Evolutionary conservation across 2,329 filamentous ascomycete species (phyloP).

Genomic region (Lomentospora prolificans): DNA sequence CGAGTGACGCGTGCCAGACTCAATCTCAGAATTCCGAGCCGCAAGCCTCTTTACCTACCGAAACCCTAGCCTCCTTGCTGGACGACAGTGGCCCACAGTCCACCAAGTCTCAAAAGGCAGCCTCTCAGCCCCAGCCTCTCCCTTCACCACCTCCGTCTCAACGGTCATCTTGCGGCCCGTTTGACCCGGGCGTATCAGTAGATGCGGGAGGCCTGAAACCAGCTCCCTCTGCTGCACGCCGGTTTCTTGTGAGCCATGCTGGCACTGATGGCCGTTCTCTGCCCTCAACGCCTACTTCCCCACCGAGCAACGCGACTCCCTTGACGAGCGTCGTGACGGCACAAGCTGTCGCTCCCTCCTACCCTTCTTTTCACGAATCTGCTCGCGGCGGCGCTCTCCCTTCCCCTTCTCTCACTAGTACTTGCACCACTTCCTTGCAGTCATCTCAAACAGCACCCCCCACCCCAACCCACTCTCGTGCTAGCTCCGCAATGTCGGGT

Average conservation of each 20-base stretch:
- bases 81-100: background rate
- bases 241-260: conserved; percentile 6
- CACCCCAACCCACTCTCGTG: conserved; percentile 29
- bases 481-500: conserved; percentile 19
- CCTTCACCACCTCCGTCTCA: conserved; percentile 15
- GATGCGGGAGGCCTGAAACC: conserved; percentile 17
- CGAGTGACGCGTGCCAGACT: background rate
- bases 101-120: background rate
- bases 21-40: background rate
- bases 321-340: conserved; percentile 49
- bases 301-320: conserved; percentile 5
- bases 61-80: background rate
- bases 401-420: conserved; percentile 7
- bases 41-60: background rate
- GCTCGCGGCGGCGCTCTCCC: conserved; percentile 26
- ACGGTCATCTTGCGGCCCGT: conserved; percentile 13
- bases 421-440: conserved; percentile 28
- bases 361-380: conserved; percentile 56
- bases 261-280: background rate
- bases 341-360: conserved; percentile 52
- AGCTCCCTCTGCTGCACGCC: background rate
- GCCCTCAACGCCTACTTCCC: background rate
- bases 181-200: conserved; percentile 17
- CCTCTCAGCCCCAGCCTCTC: conserved; percentile 10
- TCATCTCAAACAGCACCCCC: conserved; percentile 36